Base-by-base conservation (phyloP, 2,329 filamentous ascomycete genomes). In the Shiraia bambusicola region DNA sequence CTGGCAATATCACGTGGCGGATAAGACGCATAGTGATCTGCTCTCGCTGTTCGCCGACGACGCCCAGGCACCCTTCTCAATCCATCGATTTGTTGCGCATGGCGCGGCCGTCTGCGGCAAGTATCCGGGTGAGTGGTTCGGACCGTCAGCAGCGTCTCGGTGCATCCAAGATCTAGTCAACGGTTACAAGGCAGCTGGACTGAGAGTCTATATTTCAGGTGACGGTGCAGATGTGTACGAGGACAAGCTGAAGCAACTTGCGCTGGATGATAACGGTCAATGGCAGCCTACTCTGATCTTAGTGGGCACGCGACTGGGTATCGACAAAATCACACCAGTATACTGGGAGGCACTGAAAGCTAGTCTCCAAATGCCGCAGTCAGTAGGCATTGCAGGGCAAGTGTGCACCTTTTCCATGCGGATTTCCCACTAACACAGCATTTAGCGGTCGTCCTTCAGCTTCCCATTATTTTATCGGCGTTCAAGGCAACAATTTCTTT, bases 111-210 rank as follows among this genome's bases (percentile, higher is more conserved):
- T 86, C 2, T 98, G 93, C 68, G 91, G 89, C 3, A 97, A 95
- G 69, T 88, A 94, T 61, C 93, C 93, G 0, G 93, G 93, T 27
- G 89, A 97, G 70, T 98, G 93, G 93, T 98, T 98, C 70, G 93
- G 93, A 0, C 93, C 93, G n/a, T 96, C 90, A 13, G 93, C 93
- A 6, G 94, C 93, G 8, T 91, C 93, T 33, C 83, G 86, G 42
- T 97, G 93, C 67, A 96, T 98, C 54, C 86, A 93, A 67, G 87
- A 88, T 14, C 75, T 98, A 27, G 82, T 83, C 16, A 85, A 85
- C 45, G 76, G 81, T 47, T 78, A 84, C 51, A 67, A 75, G 38
- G 75, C 82, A 34, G 75, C 79, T 4, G 79, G 76, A 1, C 72
- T 97, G 10, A 81, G 83, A 31, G 89, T 97, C 8, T 97, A 97